Conservation (phyloP, 306 rosid species). For the Glycine tomentella region DNA sequence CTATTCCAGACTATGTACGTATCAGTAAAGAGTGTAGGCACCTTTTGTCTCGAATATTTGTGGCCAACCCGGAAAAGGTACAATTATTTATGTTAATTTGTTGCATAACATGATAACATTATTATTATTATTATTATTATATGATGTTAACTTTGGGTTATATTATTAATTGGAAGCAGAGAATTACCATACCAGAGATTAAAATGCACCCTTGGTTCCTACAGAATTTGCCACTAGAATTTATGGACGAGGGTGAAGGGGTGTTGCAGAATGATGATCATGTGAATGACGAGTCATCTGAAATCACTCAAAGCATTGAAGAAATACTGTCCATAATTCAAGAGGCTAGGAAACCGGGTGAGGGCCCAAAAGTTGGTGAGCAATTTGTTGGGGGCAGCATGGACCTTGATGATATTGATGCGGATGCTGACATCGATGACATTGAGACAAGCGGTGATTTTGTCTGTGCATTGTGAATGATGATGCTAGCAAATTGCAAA, state of each 20-base stretch:
- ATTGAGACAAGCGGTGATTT: slow-evolving; percentile 90
- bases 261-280: slow-evolving; percentile 32
- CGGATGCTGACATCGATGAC: slow-evolving; percentile 86
- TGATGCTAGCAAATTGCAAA: not conserved
- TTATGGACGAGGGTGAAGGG: slow-evolving; percentile 58
- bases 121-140: slow-evolving; percentile 49
- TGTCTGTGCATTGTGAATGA: slow-evolving; percentile 71
- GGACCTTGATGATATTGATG: slow-evolving; percentile 88
- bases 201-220: slow-evolving; percentile 84
- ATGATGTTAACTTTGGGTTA: not conserved
- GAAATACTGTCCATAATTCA: slow-evolving; percentile 75
- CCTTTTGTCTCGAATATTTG: slow-evolving; percentile 85
- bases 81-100: not conserved
- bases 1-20: slow-evolving; percentile 89
- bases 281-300: slow-evolving; percentile 47
- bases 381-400: slow-evolving; percentile 77
- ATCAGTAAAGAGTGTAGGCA: slow-evolving; percentile 78
- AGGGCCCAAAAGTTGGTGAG: slow-evolving; percentile 65
- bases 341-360: slow-evolving; percentile 70
- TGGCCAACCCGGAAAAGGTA: slow-evolving; percentile 91
- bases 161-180: slow-evolving; percentile 48
- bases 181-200: slow-evolving; percentile 88
- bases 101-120: slow-evolving; percentile 56
- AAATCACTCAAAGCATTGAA: slow-evolving; percentile 59
- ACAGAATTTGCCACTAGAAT: slow-evolving; percentile 75